Evolutionary conservation across 2,329 filamentous ascomycete species (phyloP).

Genomic region (Paecilomyces variotii): DNA sequence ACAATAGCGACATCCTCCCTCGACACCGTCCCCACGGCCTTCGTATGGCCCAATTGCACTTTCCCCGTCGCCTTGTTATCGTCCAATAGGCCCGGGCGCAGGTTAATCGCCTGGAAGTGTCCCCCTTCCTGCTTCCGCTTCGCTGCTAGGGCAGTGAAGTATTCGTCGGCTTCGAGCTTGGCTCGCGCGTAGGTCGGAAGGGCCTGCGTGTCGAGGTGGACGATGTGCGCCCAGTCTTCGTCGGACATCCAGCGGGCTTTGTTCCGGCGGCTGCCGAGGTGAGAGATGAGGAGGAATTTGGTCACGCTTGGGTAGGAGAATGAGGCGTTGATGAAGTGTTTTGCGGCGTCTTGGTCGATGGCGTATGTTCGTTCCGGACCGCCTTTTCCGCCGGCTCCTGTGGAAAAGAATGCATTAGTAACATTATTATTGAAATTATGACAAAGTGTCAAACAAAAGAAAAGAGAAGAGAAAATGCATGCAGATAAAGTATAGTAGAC

Average conservation of each 20-base stretch:
- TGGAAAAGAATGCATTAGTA: background rate
- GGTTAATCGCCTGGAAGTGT: constrained; percentile 42
- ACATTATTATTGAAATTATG: background rate
- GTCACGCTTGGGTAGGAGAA: constrained; percentile 37
- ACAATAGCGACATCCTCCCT: constrained; percentile 46
- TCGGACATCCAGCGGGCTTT: constrained; percentile 45
- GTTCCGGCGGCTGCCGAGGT: constrained; percentile 42
- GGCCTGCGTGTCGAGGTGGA: constrained; percentile 41
- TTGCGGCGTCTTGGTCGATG: constrained; percentile 48
- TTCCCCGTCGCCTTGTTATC: constrained; percentile 41
- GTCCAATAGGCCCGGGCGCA: constrained; percentile 44
- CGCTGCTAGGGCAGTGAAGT: constrained; percentile 40
- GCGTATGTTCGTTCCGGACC: constrained; percentile 43
- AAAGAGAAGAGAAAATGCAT: background rate
- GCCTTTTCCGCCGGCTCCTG: constrained; percentile 50
- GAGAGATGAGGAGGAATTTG: constrained; percentile 50
- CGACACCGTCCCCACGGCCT: constrained; percentile 36
- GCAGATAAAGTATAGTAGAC: constrained; percentile 4
- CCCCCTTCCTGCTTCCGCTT: constrained; percentile 19
- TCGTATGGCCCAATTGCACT: constrained; percentile 42
- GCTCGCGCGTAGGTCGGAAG: constrained; percentile 46
- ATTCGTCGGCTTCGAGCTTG: constrained; percentile 50
- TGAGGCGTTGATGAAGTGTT: constrained; percentile 45
- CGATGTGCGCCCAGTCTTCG: constrained; percentile 37
- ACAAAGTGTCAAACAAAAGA: background rate